Conservation (phyloP, 2,329 filamentous ascomycete genomes). For the Colletotrichum noveboracense region DNA sequence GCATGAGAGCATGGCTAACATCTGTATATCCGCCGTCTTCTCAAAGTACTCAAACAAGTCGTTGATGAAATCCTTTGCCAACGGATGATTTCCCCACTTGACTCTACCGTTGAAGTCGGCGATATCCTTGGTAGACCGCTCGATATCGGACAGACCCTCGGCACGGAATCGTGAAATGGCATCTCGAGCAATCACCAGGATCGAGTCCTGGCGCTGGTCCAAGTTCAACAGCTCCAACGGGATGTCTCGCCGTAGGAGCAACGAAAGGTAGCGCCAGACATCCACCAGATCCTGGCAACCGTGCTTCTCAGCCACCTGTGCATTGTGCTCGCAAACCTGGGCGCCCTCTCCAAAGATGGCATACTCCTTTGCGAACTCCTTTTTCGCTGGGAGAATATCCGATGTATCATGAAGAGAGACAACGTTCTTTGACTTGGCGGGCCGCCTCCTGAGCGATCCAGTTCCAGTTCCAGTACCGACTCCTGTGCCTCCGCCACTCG, state of each 20-base stretch:
- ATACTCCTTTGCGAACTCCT: slow-evolving; percentile 79
- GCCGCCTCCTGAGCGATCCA: slow-evolving; percentile 48
- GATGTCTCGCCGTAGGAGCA: slow-evolving; percentile 79
- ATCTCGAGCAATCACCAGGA: slow-evolving; percentile 73
- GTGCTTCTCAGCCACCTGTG: slow-evolving; percentile 73
- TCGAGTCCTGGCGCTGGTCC: slow-evolving; percentile 59
- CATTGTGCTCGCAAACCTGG: slow-evolving; percentile 86
- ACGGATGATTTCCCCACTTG: slow-evolving; percentile 71
- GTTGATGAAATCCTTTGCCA: slow-evolving; percentile 65
- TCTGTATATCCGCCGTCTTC: slow-evolving; percentile 67
- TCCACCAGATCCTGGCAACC: slow-evolving; percentile 76
- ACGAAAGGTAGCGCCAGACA: slow-evolving; percentile 81
- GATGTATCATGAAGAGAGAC: slow-evolving; percentile 76
- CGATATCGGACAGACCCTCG: neutral
- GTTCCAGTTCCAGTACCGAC: slow-evolving; percentile 55
- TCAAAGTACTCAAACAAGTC: slow-evolving; percentile 71
- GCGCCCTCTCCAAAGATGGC: slow-evolving; percentile 81
- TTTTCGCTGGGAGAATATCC: slow-evolving; percentile 77
- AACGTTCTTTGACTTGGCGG: slow-evolving; percentile 66
- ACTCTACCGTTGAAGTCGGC: slow-evolving; percentile 60
- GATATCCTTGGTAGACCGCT: slow-evolving; percentile 21
- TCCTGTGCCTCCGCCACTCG: slow-evolving; percentile 64
- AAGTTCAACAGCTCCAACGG: slow-evolving; percentile 69
- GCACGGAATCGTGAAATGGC: slow-evolving; percentile 50
- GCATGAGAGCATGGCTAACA: slow-evolving; percentile 75